Conservation (phyloP, 352 stramenopile species). For the Phytophthora rubi region DNA sequence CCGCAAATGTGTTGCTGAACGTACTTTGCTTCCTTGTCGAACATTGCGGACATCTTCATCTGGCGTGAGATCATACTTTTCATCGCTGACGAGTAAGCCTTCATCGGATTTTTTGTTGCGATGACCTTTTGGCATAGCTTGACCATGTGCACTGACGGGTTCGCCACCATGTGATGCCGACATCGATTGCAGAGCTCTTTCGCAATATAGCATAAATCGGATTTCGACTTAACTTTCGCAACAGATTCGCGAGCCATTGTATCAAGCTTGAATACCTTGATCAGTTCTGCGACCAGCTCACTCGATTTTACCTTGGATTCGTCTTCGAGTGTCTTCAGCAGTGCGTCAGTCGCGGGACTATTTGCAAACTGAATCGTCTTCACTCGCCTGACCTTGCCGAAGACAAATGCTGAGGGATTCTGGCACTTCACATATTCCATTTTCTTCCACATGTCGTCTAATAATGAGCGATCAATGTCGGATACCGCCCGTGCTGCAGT, state of each 20-base stretch:
- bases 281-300: constrained; percentile 66
- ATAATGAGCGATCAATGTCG: constrained; percentile 70
- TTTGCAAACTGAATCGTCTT: constrained; percentile 76
- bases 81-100: constrained; percentile 85
- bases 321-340: constrained; percentile 66
- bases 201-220: constrained; percentile 74
- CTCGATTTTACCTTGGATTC: constrained; percentile 62
- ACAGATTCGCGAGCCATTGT: constrained; percentile 80
- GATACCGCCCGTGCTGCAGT: constrained; percentile 71
- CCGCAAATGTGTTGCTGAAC: constrained; percentile 21
- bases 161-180: constrained; percentile 81
- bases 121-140: constrained; percentile 81
- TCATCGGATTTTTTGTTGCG: constrained; percentile 77
- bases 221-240: constrained; percentile 61
- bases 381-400: constrained; percentile 68
- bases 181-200: constrained; percentile 82
- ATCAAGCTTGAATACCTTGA: constrained; percentile 79
- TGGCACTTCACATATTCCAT: constrained; percentile 75
- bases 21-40: constrained; percentile 78
- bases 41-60: constrained; percentile 80
- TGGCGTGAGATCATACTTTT: constrained; percentile 88
- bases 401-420: constrained; percentile 75
- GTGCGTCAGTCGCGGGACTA: constrained; percentile 61
- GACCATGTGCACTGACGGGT: constrained; percentile 83
- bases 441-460: constrained; percentile 89